Evolutionary conservation across 345 rosid species (phyloP).

Genomic region (Citrus australasica): DNA sequence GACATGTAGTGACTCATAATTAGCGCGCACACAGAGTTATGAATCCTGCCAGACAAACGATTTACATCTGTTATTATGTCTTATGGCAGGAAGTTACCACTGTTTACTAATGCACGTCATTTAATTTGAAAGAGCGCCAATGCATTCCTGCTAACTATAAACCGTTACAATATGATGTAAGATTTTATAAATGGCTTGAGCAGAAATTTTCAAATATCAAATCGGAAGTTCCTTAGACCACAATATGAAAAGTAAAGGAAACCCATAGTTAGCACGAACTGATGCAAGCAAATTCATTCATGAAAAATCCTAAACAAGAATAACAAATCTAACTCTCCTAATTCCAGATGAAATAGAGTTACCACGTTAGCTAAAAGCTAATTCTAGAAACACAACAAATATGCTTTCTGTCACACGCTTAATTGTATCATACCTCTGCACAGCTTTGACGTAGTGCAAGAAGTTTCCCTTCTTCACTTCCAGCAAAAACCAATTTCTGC

Average conservation of each 20-base stretch:
- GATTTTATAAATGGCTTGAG: not conserved
- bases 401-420: not conserved
- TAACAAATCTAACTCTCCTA: not conserved
- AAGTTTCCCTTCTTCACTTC: constrained; percentile 92
- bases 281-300: not conserved
- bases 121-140: not conserved
- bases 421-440: constrained; percentile 56
- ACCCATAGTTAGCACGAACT: not conserved
- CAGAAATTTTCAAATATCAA: constrained; percentile 1
- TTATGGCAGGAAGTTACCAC: not conserved
- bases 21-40: not conserved
- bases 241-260: not conserved
- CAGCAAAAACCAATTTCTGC: constrained; percentile 83
- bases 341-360: not conserved
- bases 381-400: constrained; percentile 1
- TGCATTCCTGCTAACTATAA: not conserved
- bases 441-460: constrained; percentile 92
- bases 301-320: not conserved
- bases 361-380: not conserved
- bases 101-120: not conserved
- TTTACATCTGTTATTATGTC: not conserved
- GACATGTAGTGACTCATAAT: not conserved
- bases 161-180: not conserved
- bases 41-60: not conserved
- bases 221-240: not conserved